These are phyloP conservation scores for Metschnikowia aberdeeniae DNA, from an alignment of 805 yeast species.

Conservation along the genomic window DNA sequence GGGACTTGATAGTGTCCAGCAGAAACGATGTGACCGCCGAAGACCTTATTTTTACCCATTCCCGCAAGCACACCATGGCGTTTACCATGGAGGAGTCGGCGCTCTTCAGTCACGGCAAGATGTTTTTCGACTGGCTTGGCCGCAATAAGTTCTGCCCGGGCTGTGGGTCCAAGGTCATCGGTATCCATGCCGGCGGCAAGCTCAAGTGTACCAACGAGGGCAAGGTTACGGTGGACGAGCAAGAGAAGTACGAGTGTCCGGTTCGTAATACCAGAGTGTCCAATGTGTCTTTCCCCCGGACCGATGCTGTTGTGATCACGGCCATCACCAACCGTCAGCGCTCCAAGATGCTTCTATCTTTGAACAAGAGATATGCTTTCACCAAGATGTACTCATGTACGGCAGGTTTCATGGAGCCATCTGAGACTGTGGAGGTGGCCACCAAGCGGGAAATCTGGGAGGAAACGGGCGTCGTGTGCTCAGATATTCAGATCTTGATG, in stretches of 20 bases:
- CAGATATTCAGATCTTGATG: constrained; percentile 54
- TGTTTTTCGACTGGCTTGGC: constrained; percentile 79
- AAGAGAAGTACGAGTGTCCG: constrained; percentile 29
- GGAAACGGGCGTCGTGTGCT: constrained; percentile 79
- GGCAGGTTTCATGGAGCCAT: constrained; percentile 96
- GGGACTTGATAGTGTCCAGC: constrained; percentile 16
- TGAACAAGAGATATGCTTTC: constrained; percentile 56
- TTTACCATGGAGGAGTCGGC: constrained; percentile 50
- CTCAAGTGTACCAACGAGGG: constrained; percentile 17
- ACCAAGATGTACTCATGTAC: constrained; percentile 70
- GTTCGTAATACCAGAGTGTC: constrained; percentile 46
- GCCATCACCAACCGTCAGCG: constrained; percentile 65
- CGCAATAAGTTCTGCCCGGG: constrained; percentile 80
- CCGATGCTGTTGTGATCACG: constrained; percentile 84
- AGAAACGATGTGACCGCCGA: constrained; percentile 16
- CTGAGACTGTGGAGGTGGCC: constrained; percentile 87
- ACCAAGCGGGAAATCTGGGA: constrained; percentile 91
- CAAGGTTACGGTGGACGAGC: neutral
- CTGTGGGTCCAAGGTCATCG: constrained; percentile 65
- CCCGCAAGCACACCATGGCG: constrained; percentile 35
- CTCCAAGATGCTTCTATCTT: constrained; percentile 64
- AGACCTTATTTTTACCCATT: constrained; percentile 24
- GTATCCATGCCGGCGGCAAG: constrained; percentile 62
- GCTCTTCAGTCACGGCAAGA: constrained; percentile 73
- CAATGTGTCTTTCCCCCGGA: constrained; percentile 85